Evolutionary conservation across 202 grass and related monocot genomes (phyloP).

Genomic region (Musa balbisiana): DNA sequence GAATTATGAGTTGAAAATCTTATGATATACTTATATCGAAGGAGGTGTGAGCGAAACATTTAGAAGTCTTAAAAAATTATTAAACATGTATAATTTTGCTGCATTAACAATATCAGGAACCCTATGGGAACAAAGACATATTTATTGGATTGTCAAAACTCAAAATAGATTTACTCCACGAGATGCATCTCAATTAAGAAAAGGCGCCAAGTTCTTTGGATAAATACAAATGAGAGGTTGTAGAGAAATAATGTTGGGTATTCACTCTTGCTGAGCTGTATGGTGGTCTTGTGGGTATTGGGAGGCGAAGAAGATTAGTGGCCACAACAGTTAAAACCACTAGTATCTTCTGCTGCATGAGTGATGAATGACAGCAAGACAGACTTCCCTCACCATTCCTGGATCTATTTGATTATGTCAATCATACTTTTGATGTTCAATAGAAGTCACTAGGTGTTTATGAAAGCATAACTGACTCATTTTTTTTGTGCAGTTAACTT

Average conservation of each 20-base stretch:
- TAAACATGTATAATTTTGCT: neutral
- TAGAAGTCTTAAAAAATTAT: no score
- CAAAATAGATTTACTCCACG: neutral
- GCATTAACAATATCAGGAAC: neutral
- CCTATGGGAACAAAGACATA: neutral
- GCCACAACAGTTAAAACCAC: neutral
- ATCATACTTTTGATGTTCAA: neutral
- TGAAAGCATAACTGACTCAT: constrained; percentile 3
- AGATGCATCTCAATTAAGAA: neutral
- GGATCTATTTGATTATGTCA: neutral
- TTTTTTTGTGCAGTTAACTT: constrained; percentile 57
- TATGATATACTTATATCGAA: no score
- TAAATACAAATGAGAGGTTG: neutral
- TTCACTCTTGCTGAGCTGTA: neutral
- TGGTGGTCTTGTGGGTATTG: neutral
- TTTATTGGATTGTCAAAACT: neutral
- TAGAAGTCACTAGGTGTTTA: neutral
- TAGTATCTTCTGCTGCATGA: neutral
- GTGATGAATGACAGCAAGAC: neutral
- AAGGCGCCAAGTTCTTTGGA: neutral
- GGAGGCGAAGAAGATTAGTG: neutral
- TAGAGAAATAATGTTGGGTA: neutral
- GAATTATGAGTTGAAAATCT: neutral
- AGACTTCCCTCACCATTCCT: neutral
- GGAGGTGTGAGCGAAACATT: no score